Conservation (phyloP, 192 early-diverging fungal species). For the Umbelopsis isabellina region DNA sequence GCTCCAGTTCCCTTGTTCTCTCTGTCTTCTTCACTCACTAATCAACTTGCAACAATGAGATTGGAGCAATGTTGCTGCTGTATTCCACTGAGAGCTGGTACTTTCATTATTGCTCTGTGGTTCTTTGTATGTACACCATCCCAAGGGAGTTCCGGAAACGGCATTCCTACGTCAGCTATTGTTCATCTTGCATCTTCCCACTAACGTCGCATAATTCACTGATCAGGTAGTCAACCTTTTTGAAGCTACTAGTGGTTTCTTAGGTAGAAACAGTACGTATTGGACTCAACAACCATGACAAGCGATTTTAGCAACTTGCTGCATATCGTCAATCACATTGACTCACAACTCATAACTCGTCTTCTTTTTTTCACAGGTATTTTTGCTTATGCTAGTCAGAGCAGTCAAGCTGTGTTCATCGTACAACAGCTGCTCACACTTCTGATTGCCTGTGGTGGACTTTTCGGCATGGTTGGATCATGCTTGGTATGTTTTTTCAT, state of each 20-base stretch:
- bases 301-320: neutral
- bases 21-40: neutral
- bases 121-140: slow-evolving; percentile 30
- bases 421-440: slow-evolving; percentile 33
- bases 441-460: slow-evolving; percentile 32
- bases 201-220: neutral
- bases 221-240: slow-evolving; percentile 18
- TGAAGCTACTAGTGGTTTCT: slow-evolving; percentile 30
- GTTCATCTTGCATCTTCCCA: neutral
- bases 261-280: slow-evolving; percentile 27
- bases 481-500: slow-evolving; percentile 33
- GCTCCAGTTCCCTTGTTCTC: slow-evolving; percentile 10
- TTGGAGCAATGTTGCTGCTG: slow-evolving; percentile 44
- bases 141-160: neutral
- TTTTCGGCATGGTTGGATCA: slow-evolving; percentile 38
- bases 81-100: slow-evolving; percentile 40
- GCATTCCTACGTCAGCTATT: too few relatives aligned
- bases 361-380: slow-evolving; percentile 22
- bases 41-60: slow-evolving; percentile 24
- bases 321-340: too few relatives aligned
- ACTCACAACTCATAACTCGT: too few relatives aligned
- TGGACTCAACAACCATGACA: neutral
- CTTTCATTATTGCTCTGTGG: slow-evolving; percentile 42
- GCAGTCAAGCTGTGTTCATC: slow-evolving; percentile 29
- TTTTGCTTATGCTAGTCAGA: slow-evolving; percentile 37